Evolutionary conservation across 257 asterid genomes (phyloP).

Genomic region (Scutellaria minor): DNA sequence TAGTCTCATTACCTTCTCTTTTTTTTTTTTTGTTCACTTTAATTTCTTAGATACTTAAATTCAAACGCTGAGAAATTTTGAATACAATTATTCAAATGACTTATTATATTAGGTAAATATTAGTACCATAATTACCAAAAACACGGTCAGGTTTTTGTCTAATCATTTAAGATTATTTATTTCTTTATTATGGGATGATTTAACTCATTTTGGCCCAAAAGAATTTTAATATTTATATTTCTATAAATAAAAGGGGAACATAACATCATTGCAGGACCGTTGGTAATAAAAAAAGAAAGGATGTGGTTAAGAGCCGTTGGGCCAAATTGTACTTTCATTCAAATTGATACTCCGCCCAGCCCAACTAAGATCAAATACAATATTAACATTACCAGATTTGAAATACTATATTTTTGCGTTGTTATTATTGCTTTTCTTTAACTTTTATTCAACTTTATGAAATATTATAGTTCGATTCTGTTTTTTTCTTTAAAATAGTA

Average conservation of each 20-base stretch:
- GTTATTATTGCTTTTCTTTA: no score
- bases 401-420: background rate
- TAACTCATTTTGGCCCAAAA: conserved; percentile 4
- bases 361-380: conserved; percentile 13
- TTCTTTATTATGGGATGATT: background rate
- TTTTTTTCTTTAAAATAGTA: no score
- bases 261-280: conserved; percentile 43
- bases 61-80: background rate
- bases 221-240: background rate
- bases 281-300: background rate
- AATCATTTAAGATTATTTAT: background rate
- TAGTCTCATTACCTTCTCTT: background rate
- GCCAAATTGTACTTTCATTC: conserved; percentile 38
- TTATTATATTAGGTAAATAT: background rate
- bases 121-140: background rate
- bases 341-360: conserved; percentile 25
- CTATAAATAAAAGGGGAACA: no score
- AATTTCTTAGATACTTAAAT: background rate
- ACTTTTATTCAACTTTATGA: no score
- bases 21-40: background rate
- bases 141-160: background rate
- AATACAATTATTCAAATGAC: background rate
- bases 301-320: conserved; percentile 38
- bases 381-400: no score
- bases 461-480: no score